These are phyloP conservation scores for Hylodesmum podocarpum DNA, from an alignment of 306 rosid species.

Conservation along the genomic window DNA sequence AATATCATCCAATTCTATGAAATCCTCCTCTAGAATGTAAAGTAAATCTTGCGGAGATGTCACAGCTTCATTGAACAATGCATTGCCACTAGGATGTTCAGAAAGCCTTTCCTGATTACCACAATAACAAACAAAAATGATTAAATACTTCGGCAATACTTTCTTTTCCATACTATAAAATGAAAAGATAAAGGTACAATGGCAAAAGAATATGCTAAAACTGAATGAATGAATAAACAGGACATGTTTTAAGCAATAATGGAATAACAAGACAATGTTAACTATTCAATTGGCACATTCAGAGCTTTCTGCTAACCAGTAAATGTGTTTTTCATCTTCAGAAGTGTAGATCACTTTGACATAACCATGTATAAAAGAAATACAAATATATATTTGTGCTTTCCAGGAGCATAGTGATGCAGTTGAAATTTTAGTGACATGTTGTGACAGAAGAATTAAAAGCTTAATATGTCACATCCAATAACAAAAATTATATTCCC, in stretches of 20 bases:
- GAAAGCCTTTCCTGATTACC: conserved; percentile 49
- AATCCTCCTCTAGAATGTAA: conserved; percentile 55
- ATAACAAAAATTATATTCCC: background rate
- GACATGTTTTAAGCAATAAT: background rate
- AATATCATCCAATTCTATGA: conserved; percentile 69
- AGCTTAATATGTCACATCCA: background rate
- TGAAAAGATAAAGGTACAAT: background rate
- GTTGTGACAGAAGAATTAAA: background rate
- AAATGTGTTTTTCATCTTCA: conserved; percentile 1
- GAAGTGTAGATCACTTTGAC: background rate
- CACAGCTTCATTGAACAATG: conserved; percentile 27
- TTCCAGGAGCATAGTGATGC: background rate
- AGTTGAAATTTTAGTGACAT: background rate
- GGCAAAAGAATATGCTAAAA: background rate
- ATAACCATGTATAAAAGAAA: background rate
- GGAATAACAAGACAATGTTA: background rate
- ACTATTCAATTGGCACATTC: background rate
- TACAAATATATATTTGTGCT: background rate
- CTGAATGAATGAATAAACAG: background rate
- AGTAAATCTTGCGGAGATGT: conserved; percentile 26
- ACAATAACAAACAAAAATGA: conserved; percentile 12
- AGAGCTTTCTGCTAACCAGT: background rate
- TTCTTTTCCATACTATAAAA: conserved; percentile 1
- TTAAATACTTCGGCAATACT: background rate
- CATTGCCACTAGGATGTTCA: conserved; percentile 22